A percentile compares a stretch with the other conserved stretches of the same genome.
Conservation (phyloP, 2,329 filamentous ascomycete genomes). For the Xylaria sp. region DNA sequence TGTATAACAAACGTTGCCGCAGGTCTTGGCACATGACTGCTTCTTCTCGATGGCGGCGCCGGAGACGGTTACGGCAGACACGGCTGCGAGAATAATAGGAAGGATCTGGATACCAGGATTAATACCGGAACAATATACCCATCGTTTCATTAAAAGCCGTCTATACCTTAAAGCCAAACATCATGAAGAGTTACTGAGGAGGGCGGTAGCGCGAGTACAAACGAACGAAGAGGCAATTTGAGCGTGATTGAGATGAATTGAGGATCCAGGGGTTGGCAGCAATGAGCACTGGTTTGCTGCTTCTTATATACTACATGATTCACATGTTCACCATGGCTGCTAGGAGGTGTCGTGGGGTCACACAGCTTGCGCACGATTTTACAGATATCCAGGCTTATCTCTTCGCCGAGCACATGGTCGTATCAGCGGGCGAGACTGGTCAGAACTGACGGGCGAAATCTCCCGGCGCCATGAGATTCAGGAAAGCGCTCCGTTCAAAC, state of each 20-base stretch:
- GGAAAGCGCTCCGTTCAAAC: background rate
- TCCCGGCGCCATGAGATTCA: constrained; percentile 8
- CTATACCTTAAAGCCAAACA: constrained; percentile 29
- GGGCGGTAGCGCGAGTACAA: background rate
- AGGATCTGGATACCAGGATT: constrained; percentile 2
- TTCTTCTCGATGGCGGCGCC: constrained; percentile 10
- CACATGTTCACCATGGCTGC: background rate
- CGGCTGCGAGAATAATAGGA: constrained; percentile 21
- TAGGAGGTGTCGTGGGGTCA: background rate
- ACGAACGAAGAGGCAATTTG: background rate
- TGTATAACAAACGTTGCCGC: constrained; percentile 46
- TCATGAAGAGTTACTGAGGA: constrained; percentile 1
- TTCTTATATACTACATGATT: constrained; percentile 6
- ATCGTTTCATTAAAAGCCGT: background rate
- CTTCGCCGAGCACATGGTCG: constrained; percentile 7
- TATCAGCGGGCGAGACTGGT: constrained; percentile 1
- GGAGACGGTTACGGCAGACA: constrained; percentile 24
- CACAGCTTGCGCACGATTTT: background rate
- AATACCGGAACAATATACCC: background rate
- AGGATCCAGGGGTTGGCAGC: background rate
- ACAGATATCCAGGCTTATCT: constrained; percentile 16
- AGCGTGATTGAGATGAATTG: background rate
- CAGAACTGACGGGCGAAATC: too few relatives aligned
- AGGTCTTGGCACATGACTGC: constrained; percentile 43
- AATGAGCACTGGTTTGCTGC: background rate